Conservation (phyloP, 176 grass and related monocot species). For the Carex littledalei region DNA sequence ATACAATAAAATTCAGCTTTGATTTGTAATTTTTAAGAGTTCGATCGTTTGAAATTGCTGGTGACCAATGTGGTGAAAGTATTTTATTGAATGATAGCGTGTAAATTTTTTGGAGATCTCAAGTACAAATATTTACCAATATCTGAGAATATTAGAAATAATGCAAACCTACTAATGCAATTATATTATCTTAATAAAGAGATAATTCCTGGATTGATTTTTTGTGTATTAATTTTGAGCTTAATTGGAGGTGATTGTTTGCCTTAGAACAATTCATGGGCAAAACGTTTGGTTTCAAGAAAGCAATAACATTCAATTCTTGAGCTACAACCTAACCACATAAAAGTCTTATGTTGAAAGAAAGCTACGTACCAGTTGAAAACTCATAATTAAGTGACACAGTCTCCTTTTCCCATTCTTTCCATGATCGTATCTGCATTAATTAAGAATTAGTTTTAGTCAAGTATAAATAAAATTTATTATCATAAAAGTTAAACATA, state of each 20-base stretch:
- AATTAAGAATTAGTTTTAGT: background rate
- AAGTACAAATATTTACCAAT: background rate
- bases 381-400: slow-evolving; percentile 62
- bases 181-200: background rate
- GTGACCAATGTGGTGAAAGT: background rate
- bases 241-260: background rate
- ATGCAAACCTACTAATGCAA: background rate
- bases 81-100: background rate
- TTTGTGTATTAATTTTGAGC: background rate
- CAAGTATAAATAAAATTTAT: background rate
- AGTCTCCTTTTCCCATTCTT: slow-evolving; percentile 83
- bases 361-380: slow-evolving; percentile 36
- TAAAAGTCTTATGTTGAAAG: background rate
- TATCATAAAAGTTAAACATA: background rate
- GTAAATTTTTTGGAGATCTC: background rate
- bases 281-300: background rate
- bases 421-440: slow-evolving; percentile 72
- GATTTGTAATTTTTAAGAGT: background rate
- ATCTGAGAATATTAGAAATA: background rate
- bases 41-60: background rate
- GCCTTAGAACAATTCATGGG: background rate
- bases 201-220: background rate
- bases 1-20: background rate
- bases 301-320: background rate
- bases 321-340: background rate